A percentile compares a stretch with the other conserved stretches of the same genome.
Conservation (phyloP, 2,329 filamentous ascomycete genomes). For the Fusarium subglutinans region DNA sequence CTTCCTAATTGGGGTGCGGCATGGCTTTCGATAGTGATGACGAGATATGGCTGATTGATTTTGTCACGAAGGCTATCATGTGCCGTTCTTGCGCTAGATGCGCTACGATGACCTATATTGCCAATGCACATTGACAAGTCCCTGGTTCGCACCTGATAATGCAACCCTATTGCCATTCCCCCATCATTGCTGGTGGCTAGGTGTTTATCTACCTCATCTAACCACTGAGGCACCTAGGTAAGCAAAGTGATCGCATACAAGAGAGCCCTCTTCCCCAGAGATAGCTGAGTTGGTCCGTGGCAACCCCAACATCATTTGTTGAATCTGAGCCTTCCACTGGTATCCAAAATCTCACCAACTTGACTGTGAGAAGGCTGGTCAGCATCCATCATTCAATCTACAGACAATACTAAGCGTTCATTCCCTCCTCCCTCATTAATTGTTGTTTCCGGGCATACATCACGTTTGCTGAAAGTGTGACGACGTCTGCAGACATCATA, state of each 20-base stretch:
- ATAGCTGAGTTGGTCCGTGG: slow-evolving; percentile 24
- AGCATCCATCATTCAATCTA: slow-evolving; percentile 9
- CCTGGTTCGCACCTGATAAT: slow-evolving; percentile 36
- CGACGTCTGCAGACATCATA: slow-evolving; percentile 36
- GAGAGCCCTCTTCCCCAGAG: slow-evolving; percentile 28
- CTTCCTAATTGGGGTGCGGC: slow-evolving; percentile 5
- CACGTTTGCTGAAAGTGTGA: slow-evolving; percentile 28
- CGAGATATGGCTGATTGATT: slow-evolving; percentile 24
- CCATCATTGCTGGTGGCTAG: slow-evolving; percentile 18
- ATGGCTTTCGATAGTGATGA: slow-evolving; percentile 19
- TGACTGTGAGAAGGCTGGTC: slow-evolving; percentile 4
- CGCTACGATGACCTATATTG: slow-evolving; percentile 17
- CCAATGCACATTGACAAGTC: slow-evolving; percentile 27
- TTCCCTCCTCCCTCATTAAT: slow-evolving; percentile 1
- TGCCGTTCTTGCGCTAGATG: slow-evolving; percentile 24
- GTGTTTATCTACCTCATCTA: slow-evolving; percentile 6
- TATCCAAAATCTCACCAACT: slow-evolving; percentile 1
- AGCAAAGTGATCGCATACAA: slow-evolving; percentile 24
- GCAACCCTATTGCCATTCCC: slow-evolving; percentile 31
- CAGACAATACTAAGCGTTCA: background rate
- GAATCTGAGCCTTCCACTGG: slow-evolving; percentile 1
- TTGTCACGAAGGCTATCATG: slow-evolving; percentile 18
- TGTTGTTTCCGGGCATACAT: slow-evolving; percentile 5
- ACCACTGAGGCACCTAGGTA: background rate
- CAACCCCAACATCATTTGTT: slow-evolving; percentile 10